These are phyloP conservation scores for Isatis lusitanica DNA, from an alignment of 441 rosid species.

Conservation along the genomic window DNA sequence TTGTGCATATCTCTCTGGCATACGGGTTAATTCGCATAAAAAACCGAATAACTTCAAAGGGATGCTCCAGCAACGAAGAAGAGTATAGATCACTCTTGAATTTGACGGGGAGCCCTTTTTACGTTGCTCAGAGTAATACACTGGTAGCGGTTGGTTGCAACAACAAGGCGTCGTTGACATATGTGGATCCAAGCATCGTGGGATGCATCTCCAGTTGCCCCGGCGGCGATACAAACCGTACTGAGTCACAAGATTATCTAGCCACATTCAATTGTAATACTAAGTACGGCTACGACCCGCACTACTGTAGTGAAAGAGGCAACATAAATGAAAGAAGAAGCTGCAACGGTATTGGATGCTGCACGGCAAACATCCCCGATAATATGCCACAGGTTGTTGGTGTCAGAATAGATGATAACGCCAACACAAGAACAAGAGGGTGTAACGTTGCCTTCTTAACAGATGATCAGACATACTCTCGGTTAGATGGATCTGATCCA, in stretches of 20 bases:
- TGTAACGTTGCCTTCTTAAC: conserved; percentile 28
- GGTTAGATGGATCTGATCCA: neutral
- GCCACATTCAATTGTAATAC: neutral
- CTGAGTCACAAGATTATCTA: neutral
- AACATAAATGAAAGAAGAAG: too few relatives aligned
- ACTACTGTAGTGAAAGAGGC: too few relatives aligned
- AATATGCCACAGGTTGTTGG: neutral
- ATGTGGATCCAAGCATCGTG: conserved; percentile 13
- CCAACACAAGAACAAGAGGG: neutral
- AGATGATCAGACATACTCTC: neutral
- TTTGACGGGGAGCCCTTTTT: conserved; percentile 32
- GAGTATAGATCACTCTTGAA: neutral
- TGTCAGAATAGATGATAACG: neutral
- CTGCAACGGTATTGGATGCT: conserved; percentile 19
- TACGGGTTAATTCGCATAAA: conserved; percentile 1
- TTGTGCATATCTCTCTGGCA: neutral
- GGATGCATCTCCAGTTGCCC: conserved; percentile 35
- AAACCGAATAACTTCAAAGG: conserved; percentile 9
- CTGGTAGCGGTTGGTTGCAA: conserved; percentile 35
- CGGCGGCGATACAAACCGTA: neutral
- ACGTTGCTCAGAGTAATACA: neutral
- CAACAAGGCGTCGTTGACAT: conserved; percentile 22
- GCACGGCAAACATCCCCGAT: conserved; percentile 6
- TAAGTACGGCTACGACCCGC: too few relatives aligned
- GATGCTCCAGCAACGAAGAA: conserved; percentile 24